Evolutionary conservation across 2,329 filamentous ascomycete genomes (phyloP), one percentile per base, ranked within the genome.

Genomic region (Raffaelea albimanens): DNA sequence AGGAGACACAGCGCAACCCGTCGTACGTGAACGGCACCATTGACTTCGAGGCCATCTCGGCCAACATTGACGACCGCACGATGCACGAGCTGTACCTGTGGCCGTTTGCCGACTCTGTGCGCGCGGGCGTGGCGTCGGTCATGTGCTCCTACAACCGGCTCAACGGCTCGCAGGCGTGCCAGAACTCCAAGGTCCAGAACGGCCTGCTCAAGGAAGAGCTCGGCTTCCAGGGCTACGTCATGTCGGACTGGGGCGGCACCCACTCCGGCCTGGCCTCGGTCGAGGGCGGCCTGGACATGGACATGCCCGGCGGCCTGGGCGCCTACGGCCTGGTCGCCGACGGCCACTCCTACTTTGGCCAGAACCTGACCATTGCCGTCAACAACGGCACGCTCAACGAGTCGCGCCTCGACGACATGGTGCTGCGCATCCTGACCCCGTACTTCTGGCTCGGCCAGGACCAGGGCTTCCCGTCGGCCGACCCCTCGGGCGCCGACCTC

Each of bases 261-360:
- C 13, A 38, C 18, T 58, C 22, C n/a, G 82, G 82, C 33, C 73
- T 83, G 10, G 72, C 72, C 1, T 73, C 73, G 4, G 72, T 82
- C 1, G 63, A 82, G 47, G 79, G 82, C 3, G 85, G 85, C 23
- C 60, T 89, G 23, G 84, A 88, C 58, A 80, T 87, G 75, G 75
- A 73, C 11, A 87, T 88, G 84, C 82, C 82, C 0, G 63, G 52
- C 9, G 63, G 58, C 2, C 20, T 34, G 3, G 80, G 83, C 7
- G 54, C 25, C 10, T 45, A 66, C 23, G 83, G 85, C 58, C 71
- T 76, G 53, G 75, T 70, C 36, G 77, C 78, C 42, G 63, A 62
- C 43, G 46, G 40, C 2, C 56, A 57, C 3, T 44, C 51, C 0
- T 66, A 63, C 46, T 78, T 71, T 71, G 64, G 67, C 13, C 52